Conservation (phyloP, 2,329 filamentous ascomycete genomes). For the Colletotrichum simmondsii region DNA sequence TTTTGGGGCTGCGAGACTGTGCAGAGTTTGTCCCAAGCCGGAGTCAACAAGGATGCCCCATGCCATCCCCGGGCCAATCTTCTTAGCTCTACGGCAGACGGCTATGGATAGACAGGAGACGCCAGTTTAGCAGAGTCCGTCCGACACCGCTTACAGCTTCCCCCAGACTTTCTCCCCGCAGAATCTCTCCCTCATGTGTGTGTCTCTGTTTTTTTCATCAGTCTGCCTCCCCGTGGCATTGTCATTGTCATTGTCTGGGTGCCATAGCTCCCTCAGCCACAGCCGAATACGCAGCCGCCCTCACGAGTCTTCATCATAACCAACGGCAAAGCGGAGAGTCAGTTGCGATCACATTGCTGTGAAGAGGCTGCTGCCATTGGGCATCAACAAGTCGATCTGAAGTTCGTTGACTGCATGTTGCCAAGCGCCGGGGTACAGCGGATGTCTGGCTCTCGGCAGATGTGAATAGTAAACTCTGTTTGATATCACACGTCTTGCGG, state of each 20-base stretch:
- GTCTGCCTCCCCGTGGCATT: neutral
- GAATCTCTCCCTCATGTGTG: neutral
- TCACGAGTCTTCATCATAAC: too few relatives aligned
- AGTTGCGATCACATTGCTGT: neutral
- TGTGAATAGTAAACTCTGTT: slow-evolving; percentile 24
- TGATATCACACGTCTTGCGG: slow-evolving; percentile 9
- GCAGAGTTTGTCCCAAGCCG: slow-evolving; percentile 10
- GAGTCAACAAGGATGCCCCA: neutral
- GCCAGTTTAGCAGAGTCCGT: neutral
- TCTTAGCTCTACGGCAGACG: neutral
- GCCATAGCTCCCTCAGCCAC: slow-evolving; percentile 7
- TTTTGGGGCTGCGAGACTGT: slow-evolving; percentile 1
- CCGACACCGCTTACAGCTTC: slow-evolving; percentile 23
- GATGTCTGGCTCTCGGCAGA: slow-evolving; percentile 1
- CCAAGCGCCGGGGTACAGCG: neutral
- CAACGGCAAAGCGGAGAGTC: neutral
- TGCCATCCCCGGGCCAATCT: slow-evolving; percentile 9
- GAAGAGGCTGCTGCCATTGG: neutral
- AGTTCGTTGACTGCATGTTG: neutral
- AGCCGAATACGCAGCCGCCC: neutral
- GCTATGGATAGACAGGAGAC: neutral
- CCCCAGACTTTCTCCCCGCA: slow-evolving; percentile 13
- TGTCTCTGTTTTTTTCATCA: neutral
- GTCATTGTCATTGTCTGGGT: neutral
- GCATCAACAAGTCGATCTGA: neutral